A percentile compares a stretch with the other conserved stretches of the same genome.
These are phyloP conservation scores for Geoglossum glabrum DNA, from an alignment of 495 filamentous ascomycete genomes.

Conservation along the genomic window DNA sequence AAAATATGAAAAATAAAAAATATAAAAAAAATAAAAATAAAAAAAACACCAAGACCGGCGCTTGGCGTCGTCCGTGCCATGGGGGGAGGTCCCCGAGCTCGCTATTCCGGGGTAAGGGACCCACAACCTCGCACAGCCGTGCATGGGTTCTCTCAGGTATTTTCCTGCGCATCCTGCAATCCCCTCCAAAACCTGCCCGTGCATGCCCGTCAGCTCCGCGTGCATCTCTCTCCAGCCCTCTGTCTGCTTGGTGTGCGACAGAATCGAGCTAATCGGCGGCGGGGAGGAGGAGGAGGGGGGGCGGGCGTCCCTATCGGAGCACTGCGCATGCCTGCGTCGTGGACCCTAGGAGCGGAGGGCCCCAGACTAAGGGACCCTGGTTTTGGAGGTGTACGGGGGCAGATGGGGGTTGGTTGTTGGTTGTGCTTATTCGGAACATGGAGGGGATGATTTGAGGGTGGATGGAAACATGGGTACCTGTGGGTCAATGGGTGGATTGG, in stretches of 20 bases:
- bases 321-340: background rate
- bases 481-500: background rate
- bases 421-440: background rate
- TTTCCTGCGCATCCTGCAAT: background rate
- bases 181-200: background rate
- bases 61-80: too few species aligned
- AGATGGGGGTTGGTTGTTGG: background rate
- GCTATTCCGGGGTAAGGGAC: background rate
- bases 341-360: background rate
- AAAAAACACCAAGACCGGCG: too few species aligned
- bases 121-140: background rate
- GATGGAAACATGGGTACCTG: background rate
- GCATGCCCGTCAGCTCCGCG: background rate
- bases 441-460: background rate
- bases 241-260: background rate
- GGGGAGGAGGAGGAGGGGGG: too few species aligned
- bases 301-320: background rate
- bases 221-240: too few species aligned
- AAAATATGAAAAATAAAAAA: background rate
- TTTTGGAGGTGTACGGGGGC: background rate
- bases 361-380: background rate
- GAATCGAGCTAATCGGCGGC: background rate
- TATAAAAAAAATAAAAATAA: background rate
- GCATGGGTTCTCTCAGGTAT: background rate
- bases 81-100: background rate